Evolutionary conservation across 176 grass and related monocot species (phyloP), one percentile per base, ranked within the genome.

Genomic region (Chloris gayana): DNA sequence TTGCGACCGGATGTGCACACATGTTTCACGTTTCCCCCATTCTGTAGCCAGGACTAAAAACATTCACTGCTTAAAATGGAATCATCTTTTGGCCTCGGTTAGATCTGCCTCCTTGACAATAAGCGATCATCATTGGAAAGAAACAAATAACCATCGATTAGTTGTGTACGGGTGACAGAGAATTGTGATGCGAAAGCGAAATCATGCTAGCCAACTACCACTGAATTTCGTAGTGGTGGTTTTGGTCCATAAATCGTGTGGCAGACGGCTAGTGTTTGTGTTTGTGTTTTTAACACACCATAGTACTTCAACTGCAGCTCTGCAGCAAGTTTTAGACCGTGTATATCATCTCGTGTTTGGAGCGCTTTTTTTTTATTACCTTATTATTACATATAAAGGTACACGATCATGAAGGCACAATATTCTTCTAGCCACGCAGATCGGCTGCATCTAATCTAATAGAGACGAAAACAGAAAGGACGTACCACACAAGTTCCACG

Each of bases 51-150:
- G 26, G 49, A 42, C 25, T 4, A 69, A 3, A 69, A 69, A 38
- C 25, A 42, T 65, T 14, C 10, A 13, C 31, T 71, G 49, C 19
- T 30, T 54, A 64, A 4, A 75, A 19, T 30, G 12, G 51, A 61
- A 19, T 51, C 80, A 2, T 62, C 22, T 76, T 80, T 71, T 22
- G 14, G 4, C 0, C 49, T 71, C 19, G 78, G 77, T 87, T 70
- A 77, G 79, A 71, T 29, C 44, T 18, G 26, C 30, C 68, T 38
- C 47, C 46, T 57, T 67, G 86, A 58, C 74, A 22, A 67, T 27
- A 34, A 70, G 56, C 37, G 74, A 84, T 44, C n/a, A 51, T 73
- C 68, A 29, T 47, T 17, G 5, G 69, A 77, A 67, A 30, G 17
- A 47, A 67, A 29, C 74, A 51, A 73, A 65, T 5, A 41, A 5